Percentiles rank a stretch among this genome's conserved stretches.
phyloP scores from a whole-genome alignment of 306 rosid genomes.

The Albizia julibrissin region DNA sequence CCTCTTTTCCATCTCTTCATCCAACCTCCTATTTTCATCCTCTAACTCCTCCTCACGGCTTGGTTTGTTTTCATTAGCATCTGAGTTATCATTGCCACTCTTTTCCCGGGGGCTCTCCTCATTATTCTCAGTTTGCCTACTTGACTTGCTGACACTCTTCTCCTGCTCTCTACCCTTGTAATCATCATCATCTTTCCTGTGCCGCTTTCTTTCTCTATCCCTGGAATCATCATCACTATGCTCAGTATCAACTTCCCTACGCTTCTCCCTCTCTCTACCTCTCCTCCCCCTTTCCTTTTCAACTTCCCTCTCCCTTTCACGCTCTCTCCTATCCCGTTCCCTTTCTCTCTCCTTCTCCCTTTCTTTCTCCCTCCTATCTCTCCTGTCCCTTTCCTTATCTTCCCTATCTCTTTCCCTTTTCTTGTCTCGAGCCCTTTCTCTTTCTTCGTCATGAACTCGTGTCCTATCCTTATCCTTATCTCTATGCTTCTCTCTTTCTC shows the following conservation, averaged over 20 bases:
- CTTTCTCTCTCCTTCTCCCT: slow-evolving; percentile 36
- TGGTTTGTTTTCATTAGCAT: slow-evolving; percentile 48
- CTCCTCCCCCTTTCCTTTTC: slow-evolving; percentile 55
- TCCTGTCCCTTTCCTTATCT: slow-evolving; percentile 41
- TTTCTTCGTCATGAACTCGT: slow-evolving; percentile 27
- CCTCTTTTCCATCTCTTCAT: slow-evolving; percentile 93
- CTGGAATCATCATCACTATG: slow-evolving; percentile 56
- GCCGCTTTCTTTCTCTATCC: slow-evolving; percentile 67
- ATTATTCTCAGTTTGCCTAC: slow-evolving; percentile 49
- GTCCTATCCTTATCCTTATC: slow-evolving; percentile 42
- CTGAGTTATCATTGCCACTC: slow-evolving; percentile 52
- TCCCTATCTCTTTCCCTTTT: slow-evolving; percentile 40
- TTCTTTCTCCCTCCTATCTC: slow-evolving; percentile 30
- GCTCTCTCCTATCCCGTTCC: slow-evolving; percentile 49
- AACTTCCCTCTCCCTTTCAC: slow-evolving; percentile 48
- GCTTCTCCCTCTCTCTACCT: slow-evolving; percentile 61
- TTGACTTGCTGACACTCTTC: slow-evolving; percentile 51
- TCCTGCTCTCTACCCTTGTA: slow-evolving; percentile 57
- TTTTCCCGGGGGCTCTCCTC: slow-evolving; percentile 61
- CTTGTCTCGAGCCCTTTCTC: slow-evolving; percentile 39
- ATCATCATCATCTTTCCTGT: slow-evolving; percentile 62
- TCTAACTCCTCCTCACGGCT: slow-evolving; percentile 81
- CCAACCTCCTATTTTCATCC: slow-evolving; percentile 76
- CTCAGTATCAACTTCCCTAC: slow-evolving; percentile 64
- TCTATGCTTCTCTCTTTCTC: slow-evolving; percentile 50